Base-by-base conservation (phyloP, 2,329 filamentous ascomycete genomes). In the Trichoderma lentiforme region DNA sequence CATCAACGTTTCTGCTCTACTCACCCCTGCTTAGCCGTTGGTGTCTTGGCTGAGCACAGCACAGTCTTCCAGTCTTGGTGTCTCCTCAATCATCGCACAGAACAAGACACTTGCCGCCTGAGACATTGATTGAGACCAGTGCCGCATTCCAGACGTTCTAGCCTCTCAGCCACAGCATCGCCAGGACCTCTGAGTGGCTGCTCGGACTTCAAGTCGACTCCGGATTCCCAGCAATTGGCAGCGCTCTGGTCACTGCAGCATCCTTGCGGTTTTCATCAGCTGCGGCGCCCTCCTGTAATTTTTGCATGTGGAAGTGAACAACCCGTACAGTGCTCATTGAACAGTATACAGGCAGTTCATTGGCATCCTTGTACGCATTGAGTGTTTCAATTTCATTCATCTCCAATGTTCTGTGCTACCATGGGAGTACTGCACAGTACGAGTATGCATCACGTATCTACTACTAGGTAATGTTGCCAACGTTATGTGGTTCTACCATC, bases 91-190 rank as follows among this genome's bases (percentile, higher is more conserved):
- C 62, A 24, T 30, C n/a, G 43, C 36, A 26, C 58, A 62, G 15
- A 43, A n/a, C 24, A 63, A 30, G 28, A 30, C 56, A 32, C 9
- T 60, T n/a, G 18, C 58, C 32, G 21, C 9, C 61, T 53, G 30
- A 24, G 18, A 21, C 32, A n/a, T 39, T 36, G n/a, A 61, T 61
- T 26, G 24, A 51, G 61, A 24, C 60, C 21, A 51, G 34, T 47
- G 32, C 15, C 64, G 18, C 43, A 32, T 57, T 43, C 34, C 32
- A 58, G 15, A 36, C 6, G 21, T 36, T 61, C 57, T 34, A 36
- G 67, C 30, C 66, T 61, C 53, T 62, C 66, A 70, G 66, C 66
- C 66, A 70, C 57, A 58, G 51, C 32, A 53, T 26, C 9, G n/a
- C 18, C 15, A 3, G 26, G 57, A 14, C 28, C 56, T 26, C 11